Evolutionary conservation across 306 rosid genomes (phyloP), one percentile per base, ranked within the genome.

Genomic region (Geum urbanum): DNA sequence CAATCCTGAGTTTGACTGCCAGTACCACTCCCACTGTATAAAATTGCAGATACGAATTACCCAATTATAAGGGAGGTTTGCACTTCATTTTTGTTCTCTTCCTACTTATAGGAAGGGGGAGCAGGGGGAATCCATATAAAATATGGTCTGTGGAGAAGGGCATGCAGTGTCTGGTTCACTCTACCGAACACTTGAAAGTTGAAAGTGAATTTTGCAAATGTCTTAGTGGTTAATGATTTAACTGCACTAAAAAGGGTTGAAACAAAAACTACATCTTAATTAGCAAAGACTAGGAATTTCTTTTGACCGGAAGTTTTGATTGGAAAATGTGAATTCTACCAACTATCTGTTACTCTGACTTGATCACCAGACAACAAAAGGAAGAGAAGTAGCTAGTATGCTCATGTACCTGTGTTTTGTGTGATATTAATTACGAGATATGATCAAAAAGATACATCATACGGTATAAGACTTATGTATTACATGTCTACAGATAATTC

Each of bases 171-270:
- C 27, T 19, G n/a, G 37, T 65, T 46, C 55, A 54, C 53, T 53
- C 67, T 32, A 35, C 9, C 0, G 11, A 8, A 47, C 35, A 48
- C 37, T 14, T 43, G 50, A 48, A 70, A 40, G 19, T 14, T 43
- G 50, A 48, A 70, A 40, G 19, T 73, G 11, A 11, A 54, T 50
- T 65, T 40, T 41, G 67, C 13, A 41, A 67, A 22, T 1, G 16
- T 63, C 41, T 66, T 63, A 27, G 52, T 70, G 59, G 63, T 50
- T 50, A 67, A 71, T 44, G 90, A 92, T 84, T 86, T 87, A 96
- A 87, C 90, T 76, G 15, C 97, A 92, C 95, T 84, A 32, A 32
- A 75, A 68, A 54, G 82, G 40, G 71, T 24, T 58, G 58, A 67
- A 68, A 41, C 66, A 55, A 41, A 54, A 72, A 4, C 24, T 10